Evolutionary conservation across 2,329 filamentous ascomycete genomes (phyloP), one percentile per base, ranked within the genome.

Genomic region (Penicillium sp.): DNA sequence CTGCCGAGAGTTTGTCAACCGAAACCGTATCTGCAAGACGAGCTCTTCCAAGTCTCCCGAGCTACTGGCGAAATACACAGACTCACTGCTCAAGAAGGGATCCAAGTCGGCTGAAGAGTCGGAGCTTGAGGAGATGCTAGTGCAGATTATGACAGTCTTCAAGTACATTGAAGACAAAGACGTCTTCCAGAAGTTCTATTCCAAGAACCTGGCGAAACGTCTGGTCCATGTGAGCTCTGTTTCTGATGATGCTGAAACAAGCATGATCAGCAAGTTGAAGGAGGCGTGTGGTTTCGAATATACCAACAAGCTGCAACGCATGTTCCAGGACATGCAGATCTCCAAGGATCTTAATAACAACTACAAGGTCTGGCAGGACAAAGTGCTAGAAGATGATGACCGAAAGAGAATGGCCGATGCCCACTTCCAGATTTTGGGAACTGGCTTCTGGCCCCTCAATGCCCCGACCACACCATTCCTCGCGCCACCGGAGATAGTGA

Each of bases 161-260:
- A 97, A 97, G 80, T 99, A 99, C 77, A 97, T 99, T 63, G 94
- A 99, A 74, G 96, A 99, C 78, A 99, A 99, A 82, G 94, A 99
- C 71, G 96, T 99, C 6, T 99, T 99, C 83, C 94, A 97, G 76
- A 99, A 97, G 76, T 99, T 97, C 78, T 99, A 99, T 78, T 96
- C 93, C 2, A 90, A 93, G 62, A 96, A 96, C 88, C 81, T 99
- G 67, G 94, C 94, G 49, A 91, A 96, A 74, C 91, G 94, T 68
- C 80, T 99, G 55, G 94, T 99, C 19, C 91, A 97, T 75, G 92
- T 90, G 74, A 97, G 89, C 73, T 97, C 94, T 0, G 94, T 94
- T 3, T 97, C 93, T 2, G 93, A 96, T 66, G 94, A 99, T 77
- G 93, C 94, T 1, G 94, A 99, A 81, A 97, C 92, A 0, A 97